Evolutionary conservation across 441 rosid genomes (phyloP).

Genomic region (Jatropha podagrica): DNA sequence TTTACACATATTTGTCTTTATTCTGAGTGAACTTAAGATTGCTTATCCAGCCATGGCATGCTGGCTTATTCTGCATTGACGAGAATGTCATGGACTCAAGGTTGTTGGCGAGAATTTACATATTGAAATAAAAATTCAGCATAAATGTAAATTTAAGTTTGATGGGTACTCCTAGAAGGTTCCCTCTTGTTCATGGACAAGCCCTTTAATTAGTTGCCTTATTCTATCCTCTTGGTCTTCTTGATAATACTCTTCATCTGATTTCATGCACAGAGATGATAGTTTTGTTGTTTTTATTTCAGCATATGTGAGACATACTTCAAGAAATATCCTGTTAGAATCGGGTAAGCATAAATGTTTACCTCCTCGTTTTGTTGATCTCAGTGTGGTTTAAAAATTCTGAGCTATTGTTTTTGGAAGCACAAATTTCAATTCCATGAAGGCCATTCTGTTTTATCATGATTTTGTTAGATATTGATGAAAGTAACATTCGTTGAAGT

Average conservation of each 20-base stretch:
- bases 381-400: background rate
- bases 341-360: constrained; percentile 53
- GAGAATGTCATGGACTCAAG: no score
- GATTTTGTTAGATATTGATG: background rate
- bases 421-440: background rate
- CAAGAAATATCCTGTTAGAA: constrained; percentile 76
- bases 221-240: background rate
- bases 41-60: no score
- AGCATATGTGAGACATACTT: constrained; percentile 96
- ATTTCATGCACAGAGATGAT: background rate
- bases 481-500: background rate
- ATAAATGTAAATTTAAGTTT: no score
- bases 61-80: no score
- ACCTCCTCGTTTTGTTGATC: background rate
- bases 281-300: constrained; percentile 23
- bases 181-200: no score
- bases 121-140: no score
- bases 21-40: no score
- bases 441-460: background rate
- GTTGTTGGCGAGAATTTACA: no score
- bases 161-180: background rate
- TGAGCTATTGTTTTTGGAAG: background rate
- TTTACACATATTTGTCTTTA: no score
- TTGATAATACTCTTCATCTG: background rate
- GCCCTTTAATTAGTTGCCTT: background rate